Base-by-base conservation (phyloP, 805 yeast species). In the Starmerella scarabaei region DNA sequence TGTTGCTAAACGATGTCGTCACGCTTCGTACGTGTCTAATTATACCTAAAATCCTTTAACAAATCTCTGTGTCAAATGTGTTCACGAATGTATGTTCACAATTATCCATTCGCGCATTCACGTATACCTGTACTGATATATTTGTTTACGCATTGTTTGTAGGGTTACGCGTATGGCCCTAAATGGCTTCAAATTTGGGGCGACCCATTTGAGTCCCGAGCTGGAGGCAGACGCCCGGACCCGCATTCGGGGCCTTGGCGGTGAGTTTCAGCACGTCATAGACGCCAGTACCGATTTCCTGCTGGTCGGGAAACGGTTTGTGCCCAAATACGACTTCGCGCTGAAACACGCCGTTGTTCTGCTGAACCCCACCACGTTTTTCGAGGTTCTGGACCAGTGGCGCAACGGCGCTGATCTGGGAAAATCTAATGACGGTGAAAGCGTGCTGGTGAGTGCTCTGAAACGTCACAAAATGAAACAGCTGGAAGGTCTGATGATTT, bases 281-380 rank as follows among this genome's bases (percentile, higher is more conserved):
- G 41, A 33, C 11, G 33, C 34, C 3, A 18, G 30, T 18, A 41
- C 48, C 8, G 21, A 61, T 33, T 67, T 64, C 47, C 53, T 75
- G 28, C 58, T 75, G 4, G 78, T 74, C 17, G 79, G 77, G 4
- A 60, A 61, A 33, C 56, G 71, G 32, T 58, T 63, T 43, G 68
- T 78, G 3, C 71, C 66, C 12, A 75, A 75, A 56, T 75, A 72
- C 58, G 59, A 58, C 43, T 74, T 60, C 58, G 69, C 73, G 24
- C 63, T 72, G 6, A 9, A 16, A 5, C 59, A 62, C 36, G 86
- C 80, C 57, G 66, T 83, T 24, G 57, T 56, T 32, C 73, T 82
- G 48, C 53, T 82, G 15, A 54, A 59, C 11, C 68, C 75, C 0
- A 64, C 66, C 2, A 58, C 69, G 6, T 60, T 81, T 5, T 50